A percentile compares a stretch with the other conserved stretches of the same genome.
These are phyloP conservation scores for Lasiodiplodia sp. DNA, from an alignment of 2,329 filamentous ascomycete genomes.

Conservation along the genomic window DNA sequence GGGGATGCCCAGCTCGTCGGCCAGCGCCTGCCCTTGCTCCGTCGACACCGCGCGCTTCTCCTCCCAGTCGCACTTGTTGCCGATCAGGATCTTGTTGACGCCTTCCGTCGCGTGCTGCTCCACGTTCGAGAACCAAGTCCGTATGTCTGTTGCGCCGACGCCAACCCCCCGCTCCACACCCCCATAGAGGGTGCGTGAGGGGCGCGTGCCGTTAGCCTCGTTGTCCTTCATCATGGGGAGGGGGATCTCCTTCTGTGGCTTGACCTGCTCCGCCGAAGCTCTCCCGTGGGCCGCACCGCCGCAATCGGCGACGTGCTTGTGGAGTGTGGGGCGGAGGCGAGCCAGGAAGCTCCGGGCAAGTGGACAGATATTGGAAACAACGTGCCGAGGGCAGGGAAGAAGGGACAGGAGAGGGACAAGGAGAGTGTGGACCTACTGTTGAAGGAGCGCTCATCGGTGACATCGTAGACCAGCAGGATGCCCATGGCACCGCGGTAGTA, in stretches of 20 bases:
- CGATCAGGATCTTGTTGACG: slow-evolving; percentile 99
- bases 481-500: slow-evolving; percentile 99
- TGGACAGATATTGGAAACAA: slow-evolving; percentile 15
- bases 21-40: slow-evolving; percentile 90
- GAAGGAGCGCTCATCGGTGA: slow-evolving; percentile 94
- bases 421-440: slow-evolving; percentile 71
- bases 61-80: slow-evolving; percentile 99
- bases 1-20: slow-evolving; percentile 94
- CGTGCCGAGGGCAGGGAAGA: neutral
- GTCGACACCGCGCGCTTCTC: slow-evolving; percentile 96
- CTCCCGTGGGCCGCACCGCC: slow-evolving; percentile 23
- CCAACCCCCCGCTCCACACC: neutral
- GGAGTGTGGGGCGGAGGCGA: slow-evolving; percentile 19
- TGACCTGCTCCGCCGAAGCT: slow-evolving; percentile 21
- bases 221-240: neutral
- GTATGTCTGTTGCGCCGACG: slow-evolving; percentile 75
- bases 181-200: neutral
- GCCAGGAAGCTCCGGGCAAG: neutral
- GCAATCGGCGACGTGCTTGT: slow-evolving; percentile 31
- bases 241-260: slow-evolving; percentile 4
- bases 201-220: slow-evolving; percentile 11
- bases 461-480: slow-evolving; percentile 96
- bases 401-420: neutral
- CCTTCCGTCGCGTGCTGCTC: slow-evolving; percentile 98
- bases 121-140: slow-evolving; percentile 99